Evolutionary conservation across 225 moss, liverwort and hornwort species (phyloP).

Genomic region (Ulota crispa): DNA sequence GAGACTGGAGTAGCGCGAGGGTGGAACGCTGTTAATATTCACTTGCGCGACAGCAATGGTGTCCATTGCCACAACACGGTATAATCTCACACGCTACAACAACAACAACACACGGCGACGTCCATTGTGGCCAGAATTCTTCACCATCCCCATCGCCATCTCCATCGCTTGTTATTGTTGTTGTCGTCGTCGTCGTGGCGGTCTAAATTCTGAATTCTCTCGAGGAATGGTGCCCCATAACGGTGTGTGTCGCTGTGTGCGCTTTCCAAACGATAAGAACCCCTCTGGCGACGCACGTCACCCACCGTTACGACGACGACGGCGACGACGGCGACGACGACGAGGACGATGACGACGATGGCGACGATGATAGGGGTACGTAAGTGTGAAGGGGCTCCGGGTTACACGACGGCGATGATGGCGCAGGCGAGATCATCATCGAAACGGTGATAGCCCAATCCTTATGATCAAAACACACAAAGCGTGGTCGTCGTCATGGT

Average conservation of each 20-base stretch:
- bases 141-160: background rate
- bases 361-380: slow-evolving; percentile 18
- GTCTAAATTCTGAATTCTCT: background rate
- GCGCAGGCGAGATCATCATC: background rate
- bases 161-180: background rate
- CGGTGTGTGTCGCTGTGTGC: background rate
- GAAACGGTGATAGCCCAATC: background rate
- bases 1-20: slow-evolving; percentile 30
- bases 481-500: background rate
- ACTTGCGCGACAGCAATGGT: slow-evolving; percentile 49
- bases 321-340: background rate
- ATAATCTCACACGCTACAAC: too few relatives aligned
- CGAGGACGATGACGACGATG: background rate
- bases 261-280: slow-evolving; percentile 8
- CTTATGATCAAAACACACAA: background rate
- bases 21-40: slow-evolving; percentile 27
- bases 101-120: too few relatives aligned
- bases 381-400: slow-evolving; percentile 21
- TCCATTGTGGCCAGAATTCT: background rate
- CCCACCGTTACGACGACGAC: slow-evolving; percentile 16
- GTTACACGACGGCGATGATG: background rate
- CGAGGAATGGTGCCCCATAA: background rate
- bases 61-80: slow-evolving; percentile 35
- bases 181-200: background rate
- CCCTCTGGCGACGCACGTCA: background rate